These are phyloP conservation scores for Bolboschoenoplectus hybrid DNA, from an alignment of 202 grass and related monocot species.

Conservation along the genomic window DNA sequence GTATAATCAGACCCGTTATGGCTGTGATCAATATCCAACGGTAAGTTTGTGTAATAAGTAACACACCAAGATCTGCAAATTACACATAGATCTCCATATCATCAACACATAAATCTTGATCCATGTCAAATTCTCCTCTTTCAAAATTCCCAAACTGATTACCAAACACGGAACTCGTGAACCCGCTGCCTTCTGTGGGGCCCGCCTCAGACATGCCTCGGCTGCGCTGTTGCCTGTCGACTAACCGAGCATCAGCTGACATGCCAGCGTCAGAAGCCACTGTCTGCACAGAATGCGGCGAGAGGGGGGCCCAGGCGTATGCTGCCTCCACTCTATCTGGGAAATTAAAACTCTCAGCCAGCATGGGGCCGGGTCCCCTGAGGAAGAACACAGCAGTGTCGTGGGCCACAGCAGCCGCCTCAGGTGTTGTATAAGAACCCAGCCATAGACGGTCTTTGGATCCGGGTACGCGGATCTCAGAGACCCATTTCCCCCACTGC, in stretches of 20 bases:
- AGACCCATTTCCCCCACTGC: conserved; percentile 74
- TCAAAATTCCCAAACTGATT: conserved; percentile 17
- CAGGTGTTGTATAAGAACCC: conserved; percentile 59
- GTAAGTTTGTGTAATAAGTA: neutral
- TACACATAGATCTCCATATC: conserved; percentile 60
- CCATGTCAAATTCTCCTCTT: conserved; percentile 15
- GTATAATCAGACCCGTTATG: neutral
- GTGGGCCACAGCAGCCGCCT: conserved; percentile 59
- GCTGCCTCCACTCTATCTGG: conserved; percentile 54
- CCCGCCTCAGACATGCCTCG: neutral
- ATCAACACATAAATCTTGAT: conserved; percentile 44
- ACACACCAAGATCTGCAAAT: neutral
- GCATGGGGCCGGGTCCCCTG: conserved; percentile 20
- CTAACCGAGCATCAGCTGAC: conserved; percentile 66
- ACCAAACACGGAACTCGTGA: neutral
- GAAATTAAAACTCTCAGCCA: conserved; percentile 57
- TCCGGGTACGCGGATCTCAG: conserved; percentile 49
- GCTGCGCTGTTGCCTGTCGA: conserved; percentile 34
- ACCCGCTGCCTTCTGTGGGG: neutral
- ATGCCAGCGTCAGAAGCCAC: conserved; percentile 78
- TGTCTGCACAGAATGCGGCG: conserved; percentile 69
- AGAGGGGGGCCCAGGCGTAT: conserved; percentile 42
- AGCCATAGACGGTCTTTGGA: conserved; percentile 53
- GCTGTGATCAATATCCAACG: neutral
- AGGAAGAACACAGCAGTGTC: conserved; percentile 80